Conservation (phyloP, 2,329 filamentous ascomycete species). For the Aspergillus fructus region DNA sequence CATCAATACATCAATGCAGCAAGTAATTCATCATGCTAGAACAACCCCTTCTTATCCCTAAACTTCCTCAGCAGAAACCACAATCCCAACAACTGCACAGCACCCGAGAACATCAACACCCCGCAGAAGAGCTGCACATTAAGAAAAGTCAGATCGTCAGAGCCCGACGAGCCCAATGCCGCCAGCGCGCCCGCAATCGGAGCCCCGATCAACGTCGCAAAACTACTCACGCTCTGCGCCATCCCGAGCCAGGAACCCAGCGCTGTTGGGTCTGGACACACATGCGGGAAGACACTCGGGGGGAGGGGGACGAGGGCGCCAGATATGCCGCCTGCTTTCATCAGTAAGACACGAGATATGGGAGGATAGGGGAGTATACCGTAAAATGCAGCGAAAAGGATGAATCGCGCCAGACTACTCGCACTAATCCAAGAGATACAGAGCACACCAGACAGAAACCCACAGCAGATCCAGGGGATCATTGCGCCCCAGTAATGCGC, state of each 20-base stretch:
- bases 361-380: conserved; percentile 37
- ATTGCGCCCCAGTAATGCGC: conserved; percentile 58
- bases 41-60: conserved; percentile 15
- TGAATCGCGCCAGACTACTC: conserved; percentile 47
- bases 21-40: not conserved
- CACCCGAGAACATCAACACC: conserved; percentile 40
- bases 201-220: conserved; percentile 49
- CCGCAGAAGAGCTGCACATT: conserved; percentile 49
- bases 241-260: conserved; percentile 51
- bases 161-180: conserved; percentile 30
- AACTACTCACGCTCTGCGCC: conserved; percentile 49
- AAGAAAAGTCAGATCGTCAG: conserved; percentile 33
- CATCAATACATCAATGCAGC: not conserved
- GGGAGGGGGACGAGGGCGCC: conserved; percentile 64
- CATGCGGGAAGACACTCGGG: conserved; percentile 55
- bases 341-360: not conserved
- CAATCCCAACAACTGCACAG: conserved; percentile 27
- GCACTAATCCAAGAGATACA: conserved; percentile 58
- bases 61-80: conserved; percentile 20
- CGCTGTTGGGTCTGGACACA: conserved; percentile 47
- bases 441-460: conserved; percentile 37
- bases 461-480: conserved; percentile 54
- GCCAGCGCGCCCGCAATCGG: conserved; percentile 51
- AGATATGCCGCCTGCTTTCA: conserved; percentile 45
- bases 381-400: conserved; percentile 60